Base-by-base conservation (phyloP, 1,139 yeast species). In the Protomyces arabidopsidicola region DNA sequence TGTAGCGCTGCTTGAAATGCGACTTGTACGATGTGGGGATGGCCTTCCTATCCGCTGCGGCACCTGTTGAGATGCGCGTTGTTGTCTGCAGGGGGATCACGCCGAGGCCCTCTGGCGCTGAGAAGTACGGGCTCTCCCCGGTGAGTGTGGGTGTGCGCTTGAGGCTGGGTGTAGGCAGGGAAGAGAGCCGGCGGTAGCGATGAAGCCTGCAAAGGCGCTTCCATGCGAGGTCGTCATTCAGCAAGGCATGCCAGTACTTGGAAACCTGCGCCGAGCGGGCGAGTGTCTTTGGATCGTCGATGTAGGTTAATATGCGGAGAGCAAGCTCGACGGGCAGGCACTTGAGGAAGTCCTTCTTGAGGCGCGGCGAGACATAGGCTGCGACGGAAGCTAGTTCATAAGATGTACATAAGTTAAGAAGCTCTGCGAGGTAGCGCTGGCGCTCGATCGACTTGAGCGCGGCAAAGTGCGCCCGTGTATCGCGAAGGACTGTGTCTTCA, bases 251-350 rank as follows among this genome's bases (percentile, higher is more conserved):
- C 81, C 81, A 78, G 38, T 75, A 72, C 53, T 73, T 69, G 24
- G 79, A 76, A n/a, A 78, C 81, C 66, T 77, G 80, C 8, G 79
- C 74, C 1, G 80, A 79, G 3, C 79, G 71, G 10, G 80, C 79
- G 38, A 78, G 71, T 8, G 79, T 73, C 64, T 70, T 65, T 16
- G 81, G 79, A 67, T 77, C 80, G 57, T 90, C 97, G 70, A 93
- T 78, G 74, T 87, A 90, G 68, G 96, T 61, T 50, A 61, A 39
- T 10, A 55, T 59, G 71, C 90, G 88, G 64, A 91, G 80, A 1
- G 96, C 84, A 50, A 93, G 77, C 73, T 93, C 98, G 69, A 83
- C 81, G 1, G 98, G 98, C 60, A 93, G 79, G 14, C 88, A 84
- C 50, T 86, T 81, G 66, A 93, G 86, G 70, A 93, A 95, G 75